A percentile compares a stretch with the other conserved stretches of the same genome.
Conservation (phyloP, 78 protist genomes). For the Tieghemostelium lacteum region DNA sequence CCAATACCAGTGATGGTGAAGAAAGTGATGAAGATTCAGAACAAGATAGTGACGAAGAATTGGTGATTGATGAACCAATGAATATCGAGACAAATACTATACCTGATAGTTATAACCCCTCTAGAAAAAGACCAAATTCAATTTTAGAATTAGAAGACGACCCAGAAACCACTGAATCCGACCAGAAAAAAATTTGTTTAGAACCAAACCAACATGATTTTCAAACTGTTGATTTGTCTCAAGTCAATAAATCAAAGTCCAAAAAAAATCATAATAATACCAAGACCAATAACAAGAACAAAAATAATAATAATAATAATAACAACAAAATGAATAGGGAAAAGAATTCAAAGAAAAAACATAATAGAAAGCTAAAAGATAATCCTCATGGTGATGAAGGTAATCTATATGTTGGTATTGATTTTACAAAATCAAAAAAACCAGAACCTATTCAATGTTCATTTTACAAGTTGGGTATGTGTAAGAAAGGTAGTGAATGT, state of each 20-base stretch:
- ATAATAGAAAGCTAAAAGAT: too few species aligned
- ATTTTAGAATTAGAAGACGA: slow-evolving; percentile 2
- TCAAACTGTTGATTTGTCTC: too few species aligned
- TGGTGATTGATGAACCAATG: slow-evolving; percentile 14
- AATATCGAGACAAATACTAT: neutral
- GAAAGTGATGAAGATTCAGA: neutral
- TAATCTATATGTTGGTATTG: slow-evolving; percentile 44
- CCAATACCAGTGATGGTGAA: neutral
- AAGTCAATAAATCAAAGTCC: neutral
- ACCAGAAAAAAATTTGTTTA: too few species aligned
- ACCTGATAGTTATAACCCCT: neutral
- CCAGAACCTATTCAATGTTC: slow-evolving; percentile 19
- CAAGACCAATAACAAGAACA: neutral
- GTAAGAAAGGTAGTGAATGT: slow-evolving; percentile 72
- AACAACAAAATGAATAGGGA: neutral
- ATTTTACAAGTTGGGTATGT: slow-evolving; percentile 48
- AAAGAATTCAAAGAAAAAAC: neutral
- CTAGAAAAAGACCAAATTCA: neutral
- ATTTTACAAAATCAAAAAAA: neutral
- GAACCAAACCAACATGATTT: too few species aligned
- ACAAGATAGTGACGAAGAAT: slow-evolving; percentile 7
- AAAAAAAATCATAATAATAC: neutral
- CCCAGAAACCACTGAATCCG: neutral
- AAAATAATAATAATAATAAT: too few species aligned
- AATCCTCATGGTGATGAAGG: neutral